Base-by-base conservation (phyloP, 2,329 filamentous ascomycete genomes). In the Diaporthe amygdali region DNA sequence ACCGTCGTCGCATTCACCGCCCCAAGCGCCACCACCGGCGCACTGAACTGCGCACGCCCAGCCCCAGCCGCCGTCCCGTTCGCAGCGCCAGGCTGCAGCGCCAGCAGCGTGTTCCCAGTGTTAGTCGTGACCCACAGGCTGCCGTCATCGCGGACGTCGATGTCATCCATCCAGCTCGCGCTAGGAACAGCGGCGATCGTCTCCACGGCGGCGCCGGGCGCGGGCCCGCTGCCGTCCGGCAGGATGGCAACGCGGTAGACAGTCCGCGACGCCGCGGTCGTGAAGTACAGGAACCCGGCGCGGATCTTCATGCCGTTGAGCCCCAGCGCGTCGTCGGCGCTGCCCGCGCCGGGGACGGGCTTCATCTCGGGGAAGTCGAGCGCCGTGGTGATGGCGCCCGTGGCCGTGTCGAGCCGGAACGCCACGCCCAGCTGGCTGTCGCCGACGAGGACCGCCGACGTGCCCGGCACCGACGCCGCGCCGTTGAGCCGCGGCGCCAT, bases 281-380 rank as follows among this genome's bases (percentile, higher is more conserved):
- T 75, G 74, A 76, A 79, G 71, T 78, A 79, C 54, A 78, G 64
- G 41, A 74, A 74, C 0, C 74, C 75, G n/a, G 51, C 70, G 22
- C 67, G 71, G 34, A 78, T 70, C 55, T 78, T 77, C 12, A 79
- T 66, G 9, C 78, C 78, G 34, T 79, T 78, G 67, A 77, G 72
- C 20, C 77, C 78, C 15, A 77, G 44, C 25, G 67, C 67, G 46
- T 69, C 67, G 55, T 69, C 67, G 14, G 37, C 51, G 5, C 64
- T 61, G 5, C 68, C 55, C 2, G 63, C 71, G 1, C 63, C 54
- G 27, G 75, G 55, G 0, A 73, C 68, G 27, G 75, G 66, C 49
- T 74, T 75, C 71, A 79, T 78, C 71, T 80, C 73, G 3, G 75
- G 49, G 9, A 74, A 51, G 10, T 75, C 64, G n/a, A 79, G 41